Evolutionary conservation across 768 basidiomycete species (phyloP), one percentile per base, ranked within the genome.

Genomic region (Lactarius indigo): DNA sequence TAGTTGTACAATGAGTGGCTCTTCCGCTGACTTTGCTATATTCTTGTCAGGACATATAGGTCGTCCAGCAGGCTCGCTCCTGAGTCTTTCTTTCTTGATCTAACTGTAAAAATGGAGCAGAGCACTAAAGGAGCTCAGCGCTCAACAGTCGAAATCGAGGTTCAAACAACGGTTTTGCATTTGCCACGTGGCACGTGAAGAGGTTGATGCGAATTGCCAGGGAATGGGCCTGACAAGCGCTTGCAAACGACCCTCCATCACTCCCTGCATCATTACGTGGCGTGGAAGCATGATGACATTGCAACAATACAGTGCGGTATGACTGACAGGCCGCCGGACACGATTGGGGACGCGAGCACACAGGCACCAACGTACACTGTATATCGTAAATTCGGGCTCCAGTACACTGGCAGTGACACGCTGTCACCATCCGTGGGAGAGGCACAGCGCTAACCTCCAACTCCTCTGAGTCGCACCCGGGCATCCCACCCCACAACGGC

Each of bases 341-440:
- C 23, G 4, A 10, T 12, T 12, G 12, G 12, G 18, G n/a, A 50
- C 18, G 1, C 23, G 47, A 50, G 5, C 12, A 13, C 23, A 23
- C 23, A 50, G 18, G 47, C 47, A 5, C 47, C 13, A 10, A 44
- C 18, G 41, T n/a, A 18, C n/a, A 47, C 18, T n/a, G 9, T 5
- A 18, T 15, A 44, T 31, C 10, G n/a, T 31, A 9, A 30, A 28
- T 23, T 37, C 7, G 31, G 74, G 74, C 64, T 37, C 47, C 75
- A 15, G 56, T 77, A n/a, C 69, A n/a, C n/a, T n/a, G n/a, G n/a
- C n/a, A n/a, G n/a, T n/a, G n/a, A n/a, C 76, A 2, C 41, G 41
- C 77, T 71, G 71, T 65, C 61, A 39, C 37, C 37, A 15, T 39
- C 13, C 15, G 63, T 75, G 60, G 73, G 73, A 26, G 72, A n/a